Conservation (phyloP, 768 basidiomycete species). For the Russula compacta region DNA sequence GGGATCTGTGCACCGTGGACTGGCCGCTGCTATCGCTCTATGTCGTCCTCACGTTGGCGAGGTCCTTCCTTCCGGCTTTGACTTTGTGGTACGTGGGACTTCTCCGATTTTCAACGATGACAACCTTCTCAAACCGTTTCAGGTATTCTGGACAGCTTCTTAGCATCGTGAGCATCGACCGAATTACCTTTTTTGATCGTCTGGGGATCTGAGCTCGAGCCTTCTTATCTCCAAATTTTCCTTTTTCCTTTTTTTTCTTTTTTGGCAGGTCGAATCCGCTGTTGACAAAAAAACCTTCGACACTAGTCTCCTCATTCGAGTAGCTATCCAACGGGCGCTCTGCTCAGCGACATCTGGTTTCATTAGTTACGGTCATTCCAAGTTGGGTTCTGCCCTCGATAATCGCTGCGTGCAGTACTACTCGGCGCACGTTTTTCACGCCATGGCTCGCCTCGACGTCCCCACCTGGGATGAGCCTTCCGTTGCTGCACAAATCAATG, state of each 20-base stretch:
- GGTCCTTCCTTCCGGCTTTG: constrained; percentile 4
- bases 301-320: constrained; percentile 3
- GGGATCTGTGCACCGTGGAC: constrained; percentile 1
- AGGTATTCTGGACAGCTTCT: constrained; percentile 12
- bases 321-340: constrained; percentile 39
- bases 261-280: constrained; percentile 11
- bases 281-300: constrained; percentile 15
- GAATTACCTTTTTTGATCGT: too few relatives aligned
- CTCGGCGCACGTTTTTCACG: constrained; percentile 52
- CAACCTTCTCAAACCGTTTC: neutral
- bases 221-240: too few relatives aligned
- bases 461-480: constrained; percentile 66
- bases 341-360: constrained; percentile 33
- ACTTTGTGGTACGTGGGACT: constrained; percentile 2
- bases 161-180: constrained; percentile 19
- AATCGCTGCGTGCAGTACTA: constrained; percentile 52
- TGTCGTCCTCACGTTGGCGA: neutral
- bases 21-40: constrained; percentile 6
- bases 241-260: neutral
- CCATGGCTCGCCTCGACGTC: constrained; percentile 63
- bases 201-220: neutral
- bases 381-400: constrained; percentile 39
- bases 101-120: neutral
- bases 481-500: constrained; percentile 55
- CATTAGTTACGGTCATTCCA: too few relatives aligned